Conservation (phyloP, 352 stramenopile genomes). For the Sclerospora graminicola region DNA sequence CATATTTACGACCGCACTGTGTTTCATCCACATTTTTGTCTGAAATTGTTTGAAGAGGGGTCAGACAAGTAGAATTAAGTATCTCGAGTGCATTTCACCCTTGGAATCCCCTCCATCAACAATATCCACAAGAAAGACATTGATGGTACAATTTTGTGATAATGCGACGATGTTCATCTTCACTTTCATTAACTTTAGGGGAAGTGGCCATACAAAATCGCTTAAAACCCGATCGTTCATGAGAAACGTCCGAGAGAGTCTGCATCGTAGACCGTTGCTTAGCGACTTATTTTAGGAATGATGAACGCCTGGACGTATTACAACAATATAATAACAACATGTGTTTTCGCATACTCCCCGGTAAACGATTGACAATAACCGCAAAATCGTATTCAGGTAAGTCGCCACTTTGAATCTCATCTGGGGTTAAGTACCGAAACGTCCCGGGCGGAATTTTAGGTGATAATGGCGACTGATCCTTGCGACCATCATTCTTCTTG, state of each 20-base stretch:
- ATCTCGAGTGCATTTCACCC: slow-evolving; percentile 73
- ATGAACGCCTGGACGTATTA: not conserved
- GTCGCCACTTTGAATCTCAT: slow-evolving; percentile 55
- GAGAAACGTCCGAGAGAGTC: slow-evolving; percentile 18
- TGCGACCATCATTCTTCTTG: slow-evolving; percentile 2
- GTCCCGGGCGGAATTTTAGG: slow-evolving; percentile 23
- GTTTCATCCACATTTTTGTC: slow-evolving; percentile 65
- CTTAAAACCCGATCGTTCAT: slow-evolving; percentile 48
- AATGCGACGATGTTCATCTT: slow-evolving; percentile 64
- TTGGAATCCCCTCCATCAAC: slow-evolving; percentile 79
- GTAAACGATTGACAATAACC: slow-evolving; percentile 60
- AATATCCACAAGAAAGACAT: slow-evolving; percentile 68
- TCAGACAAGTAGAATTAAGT: slow-evolving; percentile 63
- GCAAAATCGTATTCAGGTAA: slow-evolving; percentile 69
- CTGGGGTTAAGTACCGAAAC: slow-evolving; percentile 72
- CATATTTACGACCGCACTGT: slow-evolving; percentile 71
- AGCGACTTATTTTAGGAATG: slow-evolving; percentile 1
- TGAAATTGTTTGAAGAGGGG: slow-evolving; percentile 55
- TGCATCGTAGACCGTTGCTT: slow-evolving; percentile 12
- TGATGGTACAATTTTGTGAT: slow-evolving; percentile 65
- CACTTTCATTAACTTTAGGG: slow-evolving; percentile 40
- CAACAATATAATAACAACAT: slow-evolving; percentile 33
- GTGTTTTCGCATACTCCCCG: slow-evolving; percentile 20
- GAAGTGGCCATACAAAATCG: slow-evolving; percentile 51
- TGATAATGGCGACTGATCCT: not conserved